A percentile compares a stretch with the other conserved stretches of the same genome.
phyloP scores from a whole-genome alignment of 2,329 filamentous ascomycete genomes.

The Trichoderma koningii region DNA sequence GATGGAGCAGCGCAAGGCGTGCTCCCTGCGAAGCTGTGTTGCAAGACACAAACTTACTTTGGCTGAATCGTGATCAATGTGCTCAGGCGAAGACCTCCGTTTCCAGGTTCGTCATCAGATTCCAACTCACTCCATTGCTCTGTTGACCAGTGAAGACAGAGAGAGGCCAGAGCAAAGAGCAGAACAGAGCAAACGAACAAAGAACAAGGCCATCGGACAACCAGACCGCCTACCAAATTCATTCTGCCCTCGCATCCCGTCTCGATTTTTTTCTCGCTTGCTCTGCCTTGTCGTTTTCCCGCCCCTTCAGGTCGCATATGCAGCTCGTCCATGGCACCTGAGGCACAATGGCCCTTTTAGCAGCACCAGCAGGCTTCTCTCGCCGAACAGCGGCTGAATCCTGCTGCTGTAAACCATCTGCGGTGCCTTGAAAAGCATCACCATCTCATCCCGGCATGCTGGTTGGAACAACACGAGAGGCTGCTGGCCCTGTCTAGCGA shows the following conservation, averaged over 20 bases:
- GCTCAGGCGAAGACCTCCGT: too few relatives aligned
- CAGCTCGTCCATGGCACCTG: not conserved
- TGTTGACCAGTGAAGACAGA: not conserved
- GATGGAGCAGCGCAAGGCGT: not conserved
- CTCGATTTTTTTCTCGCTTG: not conserved
- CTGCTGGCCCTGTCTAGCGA: too few relatives aligned
- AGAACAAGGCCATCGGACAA: too few relatives aligned
- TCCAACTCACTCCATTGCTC: not conserved
- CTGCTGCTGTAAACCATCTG: not conserved
- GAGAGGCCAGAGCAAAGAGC: not conserved
- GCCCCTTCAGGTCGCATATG: not conserved
- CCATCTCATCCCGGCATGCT: not conserved
- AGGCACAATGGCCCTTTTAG: not conserved
- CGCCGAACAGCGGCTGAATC: conserved; percentile 13
- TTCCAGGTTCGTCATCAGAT: too few relatives aligned
- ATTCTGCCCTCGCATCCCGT: too few relatives aligned
- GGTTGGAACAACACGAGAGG: not conserved
- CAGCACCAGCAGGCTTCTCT: conserved; percentile 2
- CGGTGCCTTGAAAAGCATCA: not conserved
- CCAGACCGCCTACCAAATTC: too few relatives aligned
- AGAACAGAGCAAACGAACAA: not conserved
- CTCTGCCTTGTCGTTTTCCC: not conserved
- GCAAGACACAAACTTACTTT: too few relatives aligned
- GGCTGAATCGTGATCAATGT: too few relatives aligned
- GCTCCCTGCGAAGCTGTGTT: not conserved